Evolutionary conservation across 2,329 filamentous ascomycete genomes (phyloP).

Genomic region (Polytolypa hystricis): DNA sequence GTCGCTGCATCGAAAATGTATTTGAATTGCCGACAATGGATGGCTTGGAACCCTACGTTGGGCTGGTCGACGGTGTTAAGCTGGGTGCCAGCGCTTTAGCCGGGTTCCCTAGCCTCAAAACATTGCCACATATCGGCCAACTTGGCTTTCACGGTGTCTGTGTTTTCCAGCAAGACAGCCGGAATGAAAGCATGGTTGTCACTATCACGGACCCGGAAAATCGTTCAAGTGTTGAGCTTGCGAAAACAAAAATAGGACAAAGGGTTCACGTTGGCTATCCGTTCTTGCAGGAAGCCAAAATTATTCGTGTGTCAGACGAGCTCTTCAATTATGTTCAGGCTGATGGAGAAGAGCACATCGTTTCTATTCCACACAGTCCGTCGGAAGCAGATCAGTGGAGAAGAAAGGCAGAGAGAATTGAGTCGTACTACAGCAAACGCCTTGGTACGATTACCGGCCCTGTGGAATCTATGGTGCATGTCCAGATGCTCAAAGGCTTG

Average conservation of each 20-base stretch:
- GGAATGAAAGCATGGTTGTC: slow-evolving; percentile 92
- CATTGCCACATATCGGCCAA: slow-evolving; percentile 68
- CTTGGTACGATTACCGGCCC: slow-evolving; percentile 77
- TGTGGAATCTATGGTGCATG: slow-evolving; percentile 80
- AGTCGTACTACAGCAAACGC: slow-evolving; percentile 79
- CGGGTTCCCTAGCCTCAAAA: slow-evolving; percentile 84
- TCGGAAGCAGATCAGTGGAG: slow-evolving; percentile 72
- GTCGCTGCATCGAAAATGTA: slow-evolving; percentile 88
- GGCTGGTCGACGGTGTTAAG: slow-evolving; percentile 72
- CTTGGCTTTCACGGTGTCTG: slow-evolving; percentile 82
- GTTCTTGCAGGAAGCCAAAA: slow-evolving; percentile 87
- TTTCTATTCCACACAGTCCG: slow-evolving; percentile 59
- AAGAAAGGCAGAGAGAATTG: slow-evolving; percentile 72
- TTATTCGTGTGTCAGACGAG: slow-evolving; percentile 82
- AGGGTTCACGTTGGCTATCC: slow-evolving; percentile 88
- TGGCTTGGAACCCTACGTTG: slow-evolving; percentile 73
- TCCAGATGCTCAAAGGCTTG: slow-evolving; percentile 87
- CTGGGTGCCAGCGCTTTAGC: slow-evolving; percentile 74
- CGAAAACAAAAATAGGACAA: slow-evolving; percentile 70
- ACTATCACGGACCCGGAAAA: slow-evolving; percentile 66
- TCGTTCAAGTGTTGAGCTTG: slow-evolving; percentile 58
- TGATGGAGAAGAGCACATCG: slow-evolving; percentile 52
- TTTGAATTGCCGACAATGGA: slow-evolving; percentile 91
- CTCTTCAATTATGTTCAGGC: slow-evolving; percentile 76
- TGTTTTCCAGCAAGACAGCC: slow-evolving; percentile 90